These are phyloP conservation scores for Turritis glabra DNA, from an alignment of 345 rosid species.

Conservation along the genomic window DNA sequence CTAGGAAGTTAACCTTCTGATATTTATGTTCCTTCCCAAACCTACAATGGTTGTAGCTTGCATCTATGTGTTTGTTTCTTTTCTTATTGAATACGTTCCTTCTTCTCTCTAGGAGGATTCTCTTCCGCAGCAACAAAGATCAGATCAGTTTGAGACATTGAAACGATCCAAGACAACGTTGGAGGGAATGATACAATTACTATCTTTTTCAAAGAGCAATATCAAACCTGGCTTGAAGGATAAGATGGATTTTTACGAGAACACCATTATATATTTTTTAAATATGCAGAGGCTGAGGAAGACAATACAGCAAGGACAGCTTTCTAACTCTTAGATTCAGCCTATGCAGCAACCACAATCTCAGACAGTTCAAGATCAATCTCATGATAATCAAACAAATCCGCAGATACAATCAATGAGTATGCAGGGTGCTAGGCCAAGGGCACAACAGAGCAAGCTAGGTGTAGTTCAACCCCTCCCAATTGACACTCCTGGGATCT, in stretches of 20 bases:
- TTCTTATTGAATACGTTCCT: background rate
- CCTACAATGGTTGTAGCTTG: slow-evolving; percentile 1
- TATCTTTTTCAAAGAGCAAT: slow-evolving; percentile 53
- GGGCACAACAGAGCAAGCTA: slow-evolving; percentile 60
- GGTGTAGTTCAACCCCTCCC: slow-evolving; percentile 74
- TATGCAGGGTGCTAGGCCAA: slow-evolving; percentile 52
- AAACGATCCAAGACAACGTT: slow-evolving; percentile 51
- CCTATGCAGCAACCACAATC: slow-evolving; percentile 52
- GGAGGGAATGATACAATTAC: slow-evolving; percentile 53
- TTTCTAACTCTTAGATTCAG: slow-evolving; percentile 24
- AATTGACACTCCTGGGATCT: slow-evolving; percentile 93
- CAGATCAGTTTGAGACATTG: slow-evolving; percentile 66
- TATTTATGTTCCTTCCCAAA: slow-evolving; percentile 4
- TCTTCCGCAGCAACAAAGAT: slow-evolving; percentile 61
- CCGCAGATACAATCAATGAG: slow-evolving; percentile 68
- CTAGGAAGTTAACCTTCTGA: background rate
- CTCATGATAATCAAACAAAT: slow-evolving; percentile 70
- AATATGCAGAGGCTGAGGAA: slow-evolving; percentile 45
- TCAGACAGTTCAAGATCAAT: slow-evolving; percentile 50
- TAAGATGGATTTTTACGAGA: slow-evolving; percentile 63
- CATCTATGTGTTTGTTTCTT: slow-evolving; percentile 12
- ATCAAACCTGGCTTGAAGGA: slow-evolving; percentile 57
- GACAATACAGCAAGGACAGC: slow-evolving; percentile 64
- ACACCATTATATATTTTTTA: slow-evolving; percentile 56
- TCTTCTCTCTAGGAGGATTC: slow-evolving; percentile 53